These are phyloP conservation scores for Colletotrichum spinosum DNA, from an alignment of 2,329 filamentous ascomycete genomes.

Conservation along the genomic window DNA sequence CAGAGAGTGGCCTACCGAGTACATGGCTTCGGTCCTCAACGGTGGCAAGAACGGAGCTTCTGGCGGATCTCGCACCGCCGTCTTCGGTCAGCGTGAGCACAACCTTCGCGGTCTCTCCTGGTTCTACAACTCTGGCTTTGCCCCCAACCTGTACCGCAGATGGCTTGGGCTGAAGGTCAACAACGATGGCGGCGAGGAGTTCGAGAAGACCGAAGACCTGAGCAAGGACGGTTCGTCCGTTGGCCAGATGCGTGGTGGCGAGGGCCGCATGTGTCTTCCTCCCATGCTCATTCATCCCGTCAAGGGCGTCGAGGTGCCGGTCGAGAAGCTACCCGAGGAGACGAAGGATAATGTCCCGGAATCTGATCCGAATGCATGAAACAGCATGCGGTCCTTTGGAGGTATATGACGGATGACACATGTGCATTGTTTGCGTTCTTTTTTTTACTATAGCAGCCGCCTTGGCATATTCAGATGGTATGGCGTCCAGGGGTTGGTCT, in stretches of 20 bases:
- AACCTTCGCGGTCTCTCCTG: constrained; percentile 89
- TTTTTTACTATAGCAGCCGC: constrained; percentile 18
- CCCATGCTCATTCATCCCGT: constrained; percentile 91
- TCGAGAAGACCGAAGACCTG: constrained; percentile 71
- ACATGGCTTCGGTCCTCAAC: constrained; percentile 84
- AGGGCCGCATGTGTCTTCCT: constrained; percentile 90
- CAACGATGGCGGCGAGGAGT: constrained; percentile 81
- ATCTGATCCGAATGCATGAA: constrained; percentile 62
- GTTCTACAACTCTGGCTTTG: constrained; percentile 91
- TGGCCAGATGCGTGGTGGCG: constrained; percentile 70
- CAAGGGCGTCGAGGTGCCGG: constrained; percentile 77
- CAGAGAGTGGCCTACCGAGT: constrained; percentile 84
- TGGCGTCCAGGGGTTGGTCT: constrained; percentile 35
- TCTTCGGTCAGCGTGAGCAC: constrained; percentile 88
- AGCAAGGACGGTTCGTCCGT: constrained; percentile 62
- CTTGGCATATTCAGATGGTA: constrained; percentile 29
- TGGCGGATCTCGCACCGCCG: constrained; percentile 77
- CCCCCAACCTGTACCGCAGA: constrained; percentile 81
- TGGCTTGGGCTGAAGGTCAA: constrained; percentile 88
- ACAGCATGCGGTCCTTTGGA: neutral
- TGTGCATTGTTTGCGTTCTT: constrained; percentile 19
- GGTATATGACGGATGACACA: constrained; percentile 25
- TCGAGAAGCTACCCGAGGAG: constrained; percentile 65
- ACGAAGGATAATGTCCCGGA: constrained; percentile 56
- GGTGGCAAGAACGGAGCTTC: constrained; percentile 79